These are phyloP conservation scores for Phyllosticta citrichinensis DNA, from an alignment of 2,329 filamentous ascomycete genomes.

Conservation along the genomic window DNA sequence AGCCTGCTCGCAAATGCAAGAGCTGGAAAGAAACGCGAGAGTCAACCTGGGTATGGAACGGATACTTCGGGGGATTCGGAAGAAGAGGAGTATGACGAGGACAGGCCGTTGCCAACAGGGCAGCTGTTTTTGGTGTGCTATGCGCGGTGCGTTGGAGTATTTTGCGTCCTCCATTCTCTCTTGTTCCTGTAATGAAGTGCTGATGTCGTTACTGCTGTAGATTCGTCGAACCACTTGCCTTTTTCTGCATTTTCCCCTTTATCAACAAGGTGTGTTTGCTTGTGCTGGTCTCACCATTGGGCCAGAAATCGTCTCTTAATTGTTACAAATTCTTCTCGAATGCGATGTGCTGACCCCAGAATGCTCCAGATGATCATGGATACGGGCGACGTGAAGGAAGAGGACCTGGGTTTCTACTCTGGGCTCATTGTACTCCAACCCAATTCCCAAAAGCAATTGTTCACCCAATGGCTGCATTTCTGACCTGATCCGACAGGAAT, in stretches of 20 bases:
- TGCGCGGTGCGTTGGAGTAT: slow-evolving; percentile 37
- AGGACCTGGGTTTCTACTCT: slow-evolving; percentile 71
- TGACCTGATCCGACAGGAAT: slow-evolving; percentile 28
- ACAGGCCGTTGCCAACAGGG: slow-evolving; percentile 18
- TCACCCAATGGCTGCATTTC: too few relatives aligned
- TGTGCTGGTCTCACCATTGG: slow-evolving; percentile 24
- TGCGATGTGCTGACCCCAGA: background rate
- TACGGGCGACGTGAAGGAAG: slow-evolving; percentile 45
- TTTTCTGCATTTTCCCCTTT: slow-evolving; percentile 74
- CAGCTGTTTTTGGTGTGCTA: slow-evolving; percentile 68
- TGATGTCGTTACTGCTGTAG: background rate
- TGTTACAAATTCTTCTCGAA: background rate
- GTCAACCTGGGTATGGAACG: background rate
- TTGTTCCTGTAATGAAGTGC: background rate
- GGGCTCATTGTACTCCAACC: slow-evolving; percentile 58
- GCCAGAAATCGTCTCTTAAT: too few relatives aligned
- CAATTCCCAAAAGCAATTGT: background rate
- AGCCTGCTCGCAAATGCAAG: background rate
- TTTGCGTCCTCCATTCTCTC: background rate
- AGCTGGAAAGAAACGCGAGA: background rate
- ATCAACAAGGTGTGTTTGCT: slow-evolving; percentile 65
- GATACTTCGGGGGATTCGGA: background rate
- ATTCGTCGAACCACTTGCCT: slow-evolving; percentile 66
- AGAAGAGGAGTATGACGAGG: slow-evolving; percentile 17
- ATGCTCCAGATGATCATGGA: slow-evolving; percentile 18